phyloP scores from a whole-genome alignment of 2,329 filamentous ascomycete species.

The Claviceps pazoutovae region DNA sequence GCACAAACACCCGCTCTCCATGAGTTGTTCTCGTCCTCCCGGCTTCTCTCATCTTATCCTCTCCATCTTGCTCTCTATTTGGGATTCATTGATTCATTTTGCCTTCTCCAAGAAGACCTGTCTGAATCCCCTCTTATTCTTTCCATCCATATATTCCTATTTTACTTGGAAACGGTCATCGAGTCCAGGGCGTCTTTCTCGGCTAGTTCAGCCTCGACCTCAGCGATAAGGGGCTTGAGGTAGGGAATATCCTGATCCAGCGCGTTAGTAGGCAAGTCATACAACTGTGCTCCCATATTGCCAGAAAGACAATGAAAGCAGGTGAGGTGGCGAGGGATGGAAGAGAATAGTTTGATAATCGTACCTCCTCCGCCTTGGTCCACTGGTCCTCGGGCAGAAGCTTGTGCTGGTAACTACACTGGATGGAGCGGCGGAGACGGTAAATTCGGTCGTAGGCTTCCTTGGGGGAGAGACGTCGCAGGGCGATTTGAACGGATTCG shows the following conservation, averaged over 20 bases:
- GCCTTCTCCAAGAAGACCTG: not conserved
- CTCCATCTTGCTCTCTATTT: not conserved
- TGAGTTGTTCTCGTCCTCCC: not conserved
- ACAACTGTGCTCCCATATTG: no score
- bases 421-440: slow-evolving; percentile 89
- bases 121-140: not conserved
- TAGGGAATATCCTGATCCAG: slow-evolving; percentile 35
- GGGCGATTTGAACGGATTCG: slow-evolving; percentile 70
- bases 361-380: slow-evolving; percentile 42
- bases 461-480: slow-evolving; percentile 81
- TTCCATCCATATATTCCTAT: slow-evolving; percentile 15
- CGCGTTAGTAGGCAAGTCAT: not conserved
- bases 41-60: not conserved
- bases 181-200: slow-evolving; percentile 41
- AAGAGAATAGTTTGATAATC: slow-evolving; percentile 4
- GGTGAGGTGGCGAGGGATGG: not conserved
- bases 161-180: slow-evolving; percentile 35
- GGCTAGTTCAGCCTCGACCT: slow-evolving; percentile 34
- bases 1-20: not conserved
- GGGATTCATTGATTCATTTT: no score
- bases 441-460: slow-evolving; percentile 94
- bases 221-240: slow-evolving; percentile 36
- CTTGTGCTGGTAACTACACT: slow-evolving; percentile 53
- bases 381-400: slow-evolving; percentile 48
- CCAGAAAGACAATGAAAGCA: not conserved